phyloP scores from a whole-genome alignment of 2,329 filamentous ascomycete genomes.

The Cordyceps cicadae region DNA sequence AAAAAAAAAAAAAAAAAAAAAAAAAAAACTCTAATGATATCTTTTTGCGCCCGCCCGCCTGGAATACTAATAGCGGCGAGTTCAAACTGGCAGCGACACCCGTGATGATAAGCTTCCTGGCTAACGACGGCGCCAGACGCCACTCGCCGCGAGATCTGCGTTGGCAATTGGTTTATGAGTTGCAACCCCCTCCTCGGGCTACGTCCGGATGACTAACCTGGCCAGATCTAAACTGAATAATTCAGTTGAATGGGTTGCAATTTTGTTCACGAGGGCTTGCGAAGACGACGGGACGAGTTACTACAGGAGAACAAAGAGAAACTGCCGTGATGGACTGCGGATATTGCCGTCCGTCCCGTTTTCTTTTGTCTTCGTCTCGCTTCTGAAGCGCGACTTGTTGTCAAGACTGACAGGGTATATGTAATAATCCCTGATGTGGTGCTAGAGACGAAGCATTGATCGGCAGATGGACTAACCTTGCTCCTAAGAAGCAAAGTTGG shows the following conservation, averaged over 20 bases:
- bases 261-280: neutral
- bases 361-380: neutral
- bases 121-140: neutral
- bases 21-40: neutral
- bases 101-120: neutral
- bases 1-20: neutral
- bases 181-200: neutral
- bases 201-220: neutral
- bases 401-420: neutral
- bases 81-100: neutral
- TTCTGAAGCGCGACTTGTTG: neutral
- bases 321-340: neutral
- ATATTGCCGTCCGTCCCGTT: neutral
- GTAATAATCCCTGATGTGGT: neutral
- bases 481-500: conserved; percentile 4
- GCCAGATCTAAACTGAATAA: neutral
- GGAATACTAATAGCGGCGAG: neutral
- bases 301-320: too few relatives aligned
- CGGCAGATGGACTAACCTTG: neutral
- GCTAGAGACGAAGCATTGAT: neutral
- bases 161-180: neutral
- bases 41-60: neutral
- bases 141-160: neutral
- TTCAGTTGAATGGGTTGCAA: neutral
- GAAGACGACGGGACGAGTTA: neutral